Evolutionary conservation across 2,329 filamentous ascomycete species (phyloP), one percentile per base, ranked within the genome.

Genomic region (Coccinonectria pachysandricola): DNA sequence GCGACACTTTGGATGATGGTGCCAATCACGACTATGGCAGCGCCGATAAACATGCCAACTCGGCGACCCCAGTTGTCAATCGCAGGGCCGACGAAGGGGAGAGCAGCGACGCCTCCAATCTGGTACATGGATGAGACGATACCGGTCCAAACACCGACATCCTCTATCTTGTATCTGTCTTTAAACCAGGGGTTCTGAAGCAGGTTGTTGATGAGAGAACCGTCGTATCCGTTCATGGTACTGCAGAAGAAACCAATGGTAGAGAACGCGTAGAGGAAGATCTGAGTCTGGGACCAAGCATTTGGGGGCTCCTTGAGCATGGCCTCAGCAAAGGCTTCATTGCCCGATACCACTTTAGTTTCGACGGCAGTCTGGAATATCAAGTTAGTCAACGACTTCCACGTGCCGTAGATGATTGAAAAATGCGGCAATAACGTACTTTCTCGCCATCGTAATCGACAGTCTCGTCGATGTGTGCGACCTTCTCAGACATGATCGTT

Each of bases 321-420:
- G 12, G 70, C 69, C 48, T 72, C 63, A 37, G 65, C 60, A 49
- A 62, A 71, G 25, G 66, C 65, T 37, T 68, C 64, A 37, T 61
- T 63, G 34, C 68, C 68, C 13, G 44, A 54, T 39, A 71, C 54
- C 31, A 65, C 53, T 39, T 60, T 65, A 38, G 59, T 48, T 30
- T 39, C 26, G 27, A 48, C 15, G 9, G 37, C 32, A 22, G 34
- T 35, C 36, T 39, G 19, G 8, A n/a, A n/a, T n/a, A n/a, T 4
- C 3, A 23, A 12, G 4, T 15, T 14, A 7, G 6, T 17, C 15
- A 18, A 15, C 12, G 19, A n/a, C n/a, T n/a, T n/a, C n/a, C n/a
- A n/a, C n/a, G n/a, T n/a, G n/a, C n/a, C n/a, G n/a, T n/a, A n/a
- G 9, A 17, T 16, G 12, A 19, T 12, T 7, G 17, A n/a, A n/a